Percentiles rank a stretch among this genome's conserved stretches.
Conservation (phyloP, 169 alveolate genomes). For the Cryptosporidium ryanae region DNA sequence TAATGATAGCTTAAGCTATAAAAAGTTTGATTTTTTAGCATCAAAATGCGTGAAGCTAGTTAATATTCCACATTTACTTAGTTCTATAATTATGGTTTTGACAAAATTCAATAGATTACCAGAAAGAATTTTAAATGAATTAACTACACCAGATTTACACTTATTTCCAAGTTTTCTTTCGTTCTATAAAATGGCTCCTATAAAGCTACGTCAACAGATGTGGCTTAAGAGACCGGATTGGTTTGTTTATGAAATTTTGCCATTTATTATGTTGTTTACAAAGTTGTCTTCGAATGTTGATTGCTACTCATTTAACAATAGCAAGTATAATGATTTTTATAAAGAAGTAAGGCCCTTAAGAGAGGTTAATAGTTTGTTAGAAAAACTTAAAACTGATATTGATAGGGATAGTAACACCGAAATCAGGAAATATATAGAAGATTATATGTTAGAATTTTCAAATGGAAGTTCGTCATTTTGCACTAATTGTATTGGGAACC, state of each 20-base stretch:
- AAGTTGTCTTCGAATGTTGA: constrained; percentile 39
- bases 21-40: constrained; percentile 47
- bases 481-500: neutral
- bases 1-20: constrained; percentile 2
- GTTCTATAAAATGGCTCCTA: constrained; percentile 64
- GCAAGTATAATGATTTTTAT: neutral
- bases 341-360: neutral
- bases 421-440: constrained; percentile 15
- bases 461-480: neutral
- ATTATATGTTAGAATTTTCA: neutral
- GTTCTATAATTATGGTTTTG: constrained; percentile 20
- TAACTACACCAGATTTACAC: constrained; percentile 49
- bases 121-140: constrained; percentile 36
- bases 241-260: constrained; percentile 59
- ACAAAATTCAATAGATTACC: constrained; percentile 36
- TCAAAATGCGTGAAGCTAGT: constrained; percentile 32
- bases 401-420: neutral
- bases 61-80: constrained; percentile 60
- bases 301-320: constrained; percentile 19
- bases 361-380: neutral
- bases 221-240: constrained; percentile 71
- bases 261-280: constrained; percentile 51
- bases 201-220: constrained; percentile 69
- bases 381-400: neutral
- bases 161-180: constrained; percentile 49